Percentiles rank a stretch among this genome's conserved stretches.
These are phyloP conservation scores for Myriangium duriaei DNA, from an alignment of 2,329 filamentous ascomycete genomes.

Conservation along the genomic window DNA sequence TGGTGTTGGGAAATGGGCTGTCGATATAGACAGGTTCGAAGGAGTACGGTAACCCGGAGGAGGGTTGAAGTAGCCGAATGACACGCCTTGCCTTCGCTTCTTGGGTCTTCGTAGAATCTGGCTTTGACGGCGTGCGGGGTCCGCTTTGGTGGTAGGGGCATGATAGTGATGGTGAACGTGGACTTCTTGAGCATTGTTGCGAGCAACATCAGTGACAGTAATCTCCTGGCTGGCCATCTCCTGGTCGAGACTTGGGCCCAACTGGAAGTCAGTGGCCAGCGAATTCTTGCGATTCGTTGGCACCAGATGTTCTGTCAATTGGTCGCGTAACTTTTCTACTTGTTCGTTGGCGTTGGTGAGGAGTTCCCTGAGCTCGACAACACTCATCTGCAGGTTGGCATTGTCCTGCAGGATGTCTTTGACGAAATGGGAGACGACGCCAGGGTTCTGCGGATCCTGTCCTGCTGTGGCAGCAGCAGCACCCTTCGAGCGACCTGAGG, in stretches of 20 bases:
- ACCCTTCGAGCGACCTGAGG: constrained; percentile 68
- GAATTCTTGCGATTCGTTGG: constrained; percentile 26
- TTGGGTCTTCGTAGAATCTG: constrained; percentile 44
- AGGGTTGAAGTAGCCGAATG: constrained; percentile 38
- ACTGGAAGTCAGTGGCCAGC: constrained; percentile 15
- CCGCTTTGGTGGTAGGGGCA: constrained; percentile 35
- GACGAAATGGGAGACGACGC: constrained; percentile 88
- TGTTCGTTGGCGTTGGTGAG: constrained; percentile 86
- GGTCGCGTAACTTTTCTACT: constrained; percentile 73
- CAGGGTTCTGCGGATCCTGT: constrained; percentile 46
- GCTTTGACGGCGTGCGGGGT: constrained; percentile 18
- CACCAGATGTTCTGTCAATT: constrained; percentile 51
- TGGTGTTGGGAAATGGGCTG: constrained; percentile 46
- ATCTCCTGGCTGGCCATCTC: constrained; percentile 53
- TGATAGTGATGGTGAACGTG: constrained; percentile 96
- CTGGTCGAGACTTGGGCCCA: constrained; percentile 49
- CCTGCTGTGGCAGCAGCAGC: constrained; percentile 59
- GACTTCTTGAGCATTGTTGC: constrained; percentile 53
- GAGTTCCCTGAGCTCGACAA: constrained; percentile 83
- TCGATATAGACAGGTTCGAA: constrained; percentile 9
- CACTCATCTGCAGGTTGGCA: constrained; percentile 80
- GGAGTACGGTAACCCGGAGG: constrained; percentile 27
- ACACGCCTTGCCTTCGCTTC: constrained; percentile 58
- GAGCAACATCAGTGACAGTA: neutral
- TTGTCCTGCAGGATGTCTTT: constrained; percentile 93